phyloP scores from a whole-genome alignment of 306 rosid genomes.

The Alnus glutinosa region DNA sequence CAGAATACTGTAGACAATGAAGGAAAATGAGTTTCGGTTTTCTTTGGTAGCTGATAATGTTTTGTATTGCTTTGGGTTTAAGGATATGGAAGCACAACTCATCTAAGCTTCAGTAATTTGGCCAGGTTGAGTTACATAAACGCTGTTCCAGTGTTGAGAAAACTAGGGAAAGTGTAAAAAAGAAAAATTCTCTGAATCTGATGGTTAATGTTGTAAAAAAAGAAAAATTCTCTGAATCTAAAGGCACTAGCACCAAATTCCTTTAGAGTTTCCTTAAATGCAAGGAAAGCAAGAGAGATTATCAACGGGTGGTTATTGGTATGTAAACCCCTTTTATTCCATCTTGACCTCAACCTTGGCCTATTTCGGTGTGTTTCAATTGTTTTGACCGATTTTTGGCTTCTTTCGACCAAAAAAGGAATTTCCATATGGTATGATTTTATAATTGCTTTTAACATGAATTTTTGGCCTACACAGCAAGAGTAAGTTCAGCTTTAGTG shows the following conservation, averaged over 20 bases:
- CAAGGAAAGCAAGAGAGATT: neutral
- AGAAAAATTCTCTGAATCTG: neutral
- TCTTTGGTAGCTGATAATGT: neutral
- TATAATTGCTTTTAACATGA: neutral
- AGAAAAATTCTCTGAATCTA: too few relatives aligned
- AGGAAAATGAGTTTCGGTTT: neutral
- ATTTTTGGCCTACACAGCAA: neutral
- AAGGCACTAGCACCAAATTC: too few relatives aligned
- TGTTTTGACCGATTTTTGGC: too few relatives aligned
- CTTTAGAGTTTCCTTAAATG: too few relatives aligned
- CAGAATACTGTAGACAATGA: neutral
- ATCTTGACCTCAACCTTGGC: neutral
- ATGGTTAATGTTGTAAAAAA: neutral
- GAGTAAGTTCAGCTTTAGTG: neutral
- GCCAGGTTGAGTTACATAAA: conserved; percentile 5
- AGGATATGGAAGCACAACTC: neutral
- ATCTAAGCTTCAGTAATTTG: conserved; percentile 1
- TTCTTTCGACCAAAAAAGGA: neutral
- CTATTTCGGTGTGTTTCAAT: neutral
- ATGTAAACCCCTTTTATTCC: neutral
- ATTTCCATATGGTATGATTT: neutral
- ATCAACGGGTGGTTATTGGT: neutral
- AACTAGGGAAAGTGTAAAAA: conserved; percentile 11
- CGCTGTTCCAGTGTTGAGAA: conserved; percentile 18
- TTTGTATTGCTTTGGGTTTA: neutral